Conservation (phyloP, 805 yeast species). For the Candida coleopterorum region DNA sequence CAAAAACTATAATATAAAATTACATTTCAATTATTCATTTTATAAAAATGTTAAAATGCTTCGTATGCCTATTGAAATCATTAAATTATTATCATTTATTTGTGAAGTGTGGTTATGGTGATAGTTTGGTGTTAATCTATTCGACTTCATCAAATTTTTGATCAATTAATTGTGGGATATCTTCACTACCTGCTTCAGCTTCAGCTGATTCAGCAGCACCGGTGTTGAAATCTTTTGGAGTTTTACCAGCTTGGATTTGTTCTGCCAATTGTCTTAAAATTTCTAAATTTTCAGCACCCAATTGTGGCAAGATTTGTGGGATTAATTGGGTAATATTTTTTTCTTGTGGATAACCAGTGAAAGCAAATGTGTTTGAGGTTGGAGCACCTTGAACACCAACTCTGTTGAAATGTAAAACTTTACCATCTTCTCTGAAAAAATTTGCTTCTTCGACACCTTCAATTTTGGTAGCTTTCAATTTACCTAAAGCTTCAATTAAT, state of each 20-base stretch:
- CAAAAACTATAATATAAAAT: too few relatives aligned
- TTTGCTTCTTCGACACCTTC: slow-evolving; percentile 95
- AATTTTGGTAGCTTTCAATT: slow-evolving; percentile 83
- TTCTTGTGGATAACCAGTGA: slow-evolving; percentile 93
- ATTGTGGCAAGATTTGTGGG: slow-evolving; percentile 91
- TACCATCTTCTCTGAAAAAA: slow-evolving; percentile 95
- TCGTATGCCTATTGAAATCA: too few relatives aligned
- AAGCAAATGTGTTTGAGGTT: slow-evolving; percentile 85
- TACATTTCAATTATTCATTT: too few relatives aligned
- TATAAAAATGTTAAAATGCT: too few relatives aligned
- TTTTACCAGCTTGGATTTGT: slow-evolving; percentile 66
- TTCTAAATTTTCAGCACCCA: slow-evolving; percentile 92
- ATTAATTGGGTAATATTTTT: slow-evolving; percentile 87
- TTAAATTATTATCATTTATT: too few relatives aligned
- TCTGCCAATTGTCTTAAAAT: slow-evolving; percentile 86
- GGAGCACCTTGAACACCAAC: slow-evolving; percentile 95
- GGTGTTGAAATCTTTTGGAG: slow-evolving; percentile 43
- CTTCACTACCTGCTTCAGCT: slow-evolving; percentile 48
- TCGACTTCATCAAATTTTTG: slow-evolving; percentile 73
- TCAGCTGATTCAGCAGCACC: slow-evolving; percentile 44
- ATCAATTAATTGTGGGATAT: slow-evolving; percentile 76
- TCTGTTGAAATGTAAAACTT: slow-evolving; percentile 91
- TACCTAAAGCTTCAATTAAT: slow-evolving; percentile 81
- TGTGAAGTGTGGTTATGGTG: too few relatives aligned
- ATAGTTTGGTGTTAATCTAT: slow-evolving; percentile 24